Base-by-base conservation (phyloP, 306 rosid species). In the Glycine latifolia region DNA sequence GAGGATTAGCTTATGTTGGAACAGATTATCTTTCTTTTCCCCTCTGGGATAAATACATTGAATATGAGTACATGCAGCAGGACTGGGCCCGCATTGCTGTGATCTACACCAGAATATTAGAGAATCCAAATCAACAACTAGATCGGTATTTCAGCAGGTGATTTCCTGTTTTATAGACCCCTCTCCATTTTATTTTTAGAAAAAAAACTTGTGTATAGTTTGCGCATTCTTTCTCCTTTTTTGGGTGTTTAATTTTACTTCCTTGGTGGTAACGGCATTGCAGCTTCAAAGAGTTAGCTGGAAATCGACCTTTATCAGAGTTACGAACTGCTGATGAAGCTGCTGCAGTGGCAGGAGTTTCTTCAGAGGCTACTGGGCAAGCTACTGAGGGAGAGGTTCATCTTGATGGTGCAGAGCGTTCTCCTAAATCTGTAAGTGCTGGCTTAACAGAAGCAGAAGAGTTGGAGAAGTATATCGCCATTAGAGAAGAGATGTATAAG, bases 21-120 rank as follows among this genome's bases (percentile, higher is more conserved):
- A 87, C 99, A 39, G 99, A 96, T 90, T 96, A 96, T 86, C 88
- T 93, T 63, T 96, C 99, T 16, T 94, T 89, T 86, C 89, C 97
- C 50, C 94, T 96, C 31, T 96, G 99, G 99, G 99, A 96, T 87
- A 94, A 91, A 84, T 94, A 94, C 86, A 96, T 96, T 78, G 99
- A 96, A 81, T 96, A 94, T 69, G 99, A 96, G 85, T 94, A 91
- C 87, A 91, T 91, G 91, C 98, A 96, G 89, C 98, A 93, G 81
- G 99, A 94, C 74, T 96, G 99, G 99, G 94, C 90, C 50, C 88
- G 88, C 53, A 97, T 94, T 83, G 99, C 97, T 56, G 44, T 87
- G 87, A 96, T 94, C 66, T 96, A 96, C 83, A 91, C 99, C 44
- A 88, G 97, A 79, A 94, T 96, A 78, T 83, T 96, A 73, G 97